Conservation (phyloP, 768 basidiomycete genomes). For the Lactarius evosmus region DNA sequence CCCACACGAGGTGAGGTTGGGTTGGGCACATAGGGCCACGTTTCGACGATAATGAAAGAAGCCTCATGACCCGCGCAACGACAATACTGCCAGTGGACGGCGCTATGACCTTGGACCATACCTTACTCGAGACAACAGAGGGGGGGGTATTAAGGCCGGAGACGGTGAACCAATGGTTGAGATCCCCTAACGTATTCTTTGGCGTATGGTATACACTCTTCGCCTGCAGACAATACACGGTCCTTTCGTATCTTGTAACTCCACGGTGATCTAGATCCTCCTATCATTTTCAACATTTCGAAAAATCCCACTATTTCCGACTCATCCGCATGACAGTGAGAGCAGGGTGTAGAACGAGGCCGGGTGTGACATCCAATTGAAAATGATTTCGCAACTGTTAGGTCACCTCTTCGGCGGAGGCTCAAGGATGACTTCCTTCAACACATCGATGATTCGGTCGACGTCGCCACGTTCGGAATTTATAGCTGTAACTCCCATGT, state of each 20-base stretch:
- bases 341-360: too few relatives aligned
- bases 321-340: not conserved
- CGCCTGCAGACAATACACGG: not conserved
- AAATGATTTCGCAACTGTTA: not conserved
- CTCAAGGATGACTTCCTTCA: constrained; percentile 56
- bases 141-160: too few relatives aligned
- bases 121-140: not conserved
- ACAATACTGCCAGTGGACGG: too few relatives aligned
- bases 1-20: too few relatives aligned
- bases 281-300: not conserved
- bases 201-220: not conserved
- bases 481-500: constrained; percentile 89
- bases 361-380: not conserved
- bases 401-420: constrained; percentile 28
- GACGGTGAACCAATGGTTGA: too few relatives aligned
- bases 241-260: not conserved
- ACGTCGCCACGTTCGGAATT: constrained; percentile 69
- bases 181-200: not conserved
- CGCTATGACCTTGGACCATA: not conserved
- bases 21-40: too few relatives aligned
- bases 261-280: not conserved
- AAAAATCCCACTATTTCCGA: not conserved
- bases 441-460: constrained; percentile 61
- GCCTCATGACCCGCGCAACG: too few relatives aligned
- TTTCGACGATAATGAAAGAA: too few relatives aligned